Evolutionary conservation across 1,284 basidiomycete species (phyloP), one percentile per base, ranked within the genome.

Genomic region (Microbotryum intermedium): DNA sequence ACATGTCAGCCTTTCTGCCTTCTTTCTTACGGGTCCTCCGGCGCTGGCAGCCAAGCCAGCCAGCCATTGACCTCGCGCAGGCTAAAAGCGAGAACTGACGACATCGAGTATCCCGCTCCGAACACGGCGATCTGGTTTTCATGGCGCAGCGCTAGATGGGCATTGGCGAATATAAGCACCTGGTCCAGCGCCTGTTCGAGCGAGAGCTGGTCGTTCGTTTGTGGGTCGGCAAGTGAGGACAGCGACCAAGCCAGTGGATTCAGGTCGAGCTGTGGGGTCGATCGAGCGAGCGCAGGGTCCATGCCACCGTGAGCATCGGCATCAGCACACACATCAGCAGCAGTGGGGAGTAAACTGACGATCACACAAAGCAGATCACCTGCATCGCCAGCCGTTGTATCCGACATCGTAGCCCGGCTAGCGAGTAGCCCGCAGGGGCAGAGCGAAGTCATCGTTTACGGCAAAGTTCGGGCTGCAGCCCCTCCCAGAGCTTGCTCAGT

Each of bases 111-210:
- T 1, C 57, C 56, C n/a, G 61, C 47, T 8, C 85, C 93, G 73
- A 92, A 95, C 49, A 97, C 86, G 5, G 91, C 88, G 20, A 97
- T 79, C 7, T 87, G 84, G 73, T 97, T 99, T 70, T 93, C 90
- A 77, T 93, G 87, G 65, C 87, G 84, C 68, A 85, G 82, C 0
- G 92, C 91, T 60, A 94, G 82, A 76, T 97, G 92, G 1, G 91
- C 84, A 71, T 98, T 97, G 68, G 94, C 78, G 70, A 97, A 95
- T 25, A 90, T 86, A 61, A 95, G 82, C 16, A 95, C 79, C 16
- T 71, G 70, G 21, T 72, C 67, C n/a, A 77, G 64, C 1, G 73
- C 72, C 21, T 67, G 55, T 23, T 73, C 65, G 23, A 74, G 64
- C 4, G 59, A 52, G 13, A 67, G 61, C 8, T 13, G 3, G 45